These are phyloP conservation scores for Erigeron canadensis DNA, from an alignment of 129 eudicot genomes.

Conservation along the genomic window DNA sequence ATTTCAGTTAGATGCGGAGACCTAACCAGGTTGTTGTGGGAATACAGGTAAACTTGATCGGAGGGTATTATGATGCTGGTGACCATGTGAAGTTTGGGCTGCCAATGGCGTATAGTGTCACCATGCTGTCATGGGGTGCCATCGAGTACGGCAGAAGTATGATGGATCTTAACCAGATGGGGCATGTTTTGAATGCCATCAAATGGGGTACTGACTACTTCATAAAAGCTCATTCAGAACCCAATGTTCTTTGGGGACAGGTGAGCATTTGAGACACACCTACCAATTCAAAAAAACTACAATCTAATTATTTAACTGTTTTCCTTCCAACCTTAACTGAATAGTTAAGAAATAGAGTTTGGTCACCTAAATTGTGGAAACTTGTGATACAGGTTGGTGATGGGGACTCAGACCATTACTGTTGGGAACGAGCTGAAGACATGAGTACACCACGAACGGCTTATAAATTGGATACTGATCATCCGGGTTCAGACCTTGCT, in stretches of 20 bases:
- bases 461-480: conserved; percentile 56
- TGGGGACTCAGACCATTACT: conserved; percentile 83
- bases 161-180: conserved; percentile 47
- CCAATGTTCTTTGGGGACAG: conserved; percentile 81
- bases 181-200: conserved; percentile 58
- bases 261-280: conserved; percentile 8
- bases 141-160: conserved; percentile 48
- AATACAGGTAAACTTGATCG: conserved; percentile 71
- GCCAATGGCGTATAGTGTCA: conserved; percentile 73
- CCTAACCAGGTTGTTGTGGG: background rate
- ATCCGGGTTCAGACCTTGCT: conserved; percentile 93
- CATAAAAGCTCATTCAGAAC: conserved; percentile 76
- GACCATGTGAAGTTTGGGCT: conserved; percentile 84
- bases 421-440: conserved; percentile 92
- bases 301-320: background rate
- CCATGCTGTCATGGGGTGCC: conserved; percentile 80
- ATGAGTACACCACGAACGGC: conserved; percentile 83
- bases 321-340: conserved; percentile 18
- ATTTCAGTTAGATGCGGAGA: background rate
- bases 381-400: conserved; percentile 67
- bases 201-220: conserved; percentile 90
- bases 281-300: background rate
- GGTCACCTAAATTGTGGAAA: conserved; percentile 27
- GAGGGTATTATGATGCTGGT: conserved; percentile 89
- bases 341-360: conserved; percentile 9